Evolutionary conservation across 306 rosid species (phyloP), one percentile per base, ranked within the genome.

Genomic region (Vigna nakashimae): DNA sequence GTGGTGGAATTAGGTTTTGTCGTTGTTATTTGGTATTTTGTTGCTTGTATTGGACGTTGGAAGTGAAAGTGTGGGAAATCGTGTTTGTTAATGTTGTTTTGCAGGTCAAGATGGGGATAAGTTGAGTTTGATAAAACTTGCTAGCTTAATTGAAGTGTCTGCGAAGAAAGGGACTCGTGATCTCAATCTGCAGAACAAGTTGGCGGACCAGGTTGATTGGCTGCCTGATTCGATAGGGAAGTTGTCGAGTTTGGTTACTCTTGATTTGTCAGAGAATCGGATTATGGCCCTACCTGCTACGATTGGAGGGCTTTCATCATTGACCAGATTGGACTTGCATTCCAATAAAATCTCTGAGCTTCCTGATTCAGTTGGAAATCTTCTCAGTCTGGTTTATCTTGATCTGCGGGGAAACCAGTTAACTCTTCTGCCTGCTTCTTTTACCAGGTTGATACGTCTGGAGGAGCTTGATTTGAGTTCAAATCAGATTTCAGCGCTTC

Each of bases 391-490:
- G 65, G 81, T 90, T 20, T 69, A 49, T 74, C 84, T 93, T 52
- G 89, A 93, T 84, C 89, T 91, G 9, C 65, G 95, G 49, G 98
- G 87, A 30, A 93, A 93, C 84, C 81, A 86, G 50, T 80, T 93
- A 43, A 48, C 80, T 30, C 16, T 86, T 6, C 72, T 91, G 74
- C 97, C 98, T 38, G 91, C 91, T 76, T 77, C 95, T 53, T 81
- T 93, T 62, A 89, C 92, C 80, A 88, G 88, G 76, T 84, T 93
- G 86, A 49, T 85, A 11, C 88, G 77, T 40, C 91, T 93, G 55
- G 92, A 88, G 70, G 96, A 93, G 83, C 89, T 93, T 63, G 92
- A 91, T 85, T 84, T 93, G 84, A 91, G 98, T 79, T 88, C 97
- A 15, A 93, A 93, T 82, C 76, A 75, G 63, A 79, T 93, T 69